These are phyloP conservation scores for Leucoagaricus sp. DNA, from an alignment of 1,284 basidiomycete species.

Conservation along the genomic window DNA sequence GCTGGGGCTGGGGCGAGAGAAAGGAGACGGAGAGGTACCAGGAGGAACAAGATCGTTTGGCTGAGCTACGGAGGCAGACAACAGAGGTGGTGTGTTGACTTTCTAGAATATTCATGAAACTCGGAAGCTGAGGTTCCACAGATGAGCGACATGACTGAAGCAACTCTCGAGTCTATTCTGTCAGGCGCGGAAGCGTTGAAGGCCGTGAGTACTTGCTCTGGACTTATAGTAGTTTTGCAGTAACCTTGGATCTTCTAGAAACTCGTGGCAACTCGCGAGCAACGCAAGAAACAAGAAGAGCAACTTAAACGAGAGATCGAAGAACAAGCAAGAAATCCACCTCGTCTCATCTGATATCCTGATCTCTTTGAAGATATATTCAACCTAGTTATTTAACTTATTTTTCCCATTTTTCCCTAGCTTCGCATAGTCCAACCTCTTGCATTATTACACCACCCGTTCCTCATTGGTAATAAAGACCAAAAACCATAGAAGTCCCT, in stretches of 20 bases:
- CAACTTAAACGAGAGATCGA: slow-evolving; percentile 3
- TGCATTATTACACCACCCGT: too few species aligned
- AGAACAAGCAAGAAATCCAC: slow-evolving; percentile 21
- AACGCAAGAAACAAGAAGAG: slow-evolving; percentile 11
- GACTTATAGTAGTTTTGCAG: slow-evolving; percentile 4
- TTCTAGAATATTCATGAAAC: background rate
- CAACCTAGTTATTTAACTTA: too few species aligned
- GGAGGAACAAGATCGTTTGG: slow-evolving; percentile 6
- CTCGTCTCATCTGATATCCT: slow-evolving; percentile 29
- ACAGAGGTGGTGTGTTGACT: slow-evolving; percentile 2
- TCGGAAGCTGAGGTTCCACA: background rate
- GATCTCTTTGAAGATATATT: too few species aligned
- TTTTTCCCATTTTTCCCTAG: too few species aligned
- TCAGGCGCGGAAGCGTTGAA: slow-evolving; percentile 3
- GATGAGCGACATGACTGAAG: slow-evolving; percentile 12
- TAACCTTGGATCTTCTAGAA: background rate
- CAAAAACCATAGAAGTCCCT: too few species aligned
- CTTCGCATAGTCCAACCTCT: too few species aligned
- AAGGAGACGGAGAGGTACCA: background rate
- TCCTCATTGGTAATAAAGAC: too few species aligned
- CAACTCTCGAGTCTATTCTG: slow-evolving; percentile 10
- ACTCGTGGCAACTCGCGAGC: slow-evolving; percentile 8
- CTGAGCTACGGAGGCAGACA: slow-evolving; percentile 8
- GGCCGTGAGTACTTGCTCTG: slow-evolving; percentile 8
- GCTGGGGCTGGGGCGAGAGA: slow-evolving; percentile 8